These are phyloP conservation scores for Rhizopus delemar DNA, from an alignment of 371 early-diverging fungal species.

Conservation along the genomic window DNA sequence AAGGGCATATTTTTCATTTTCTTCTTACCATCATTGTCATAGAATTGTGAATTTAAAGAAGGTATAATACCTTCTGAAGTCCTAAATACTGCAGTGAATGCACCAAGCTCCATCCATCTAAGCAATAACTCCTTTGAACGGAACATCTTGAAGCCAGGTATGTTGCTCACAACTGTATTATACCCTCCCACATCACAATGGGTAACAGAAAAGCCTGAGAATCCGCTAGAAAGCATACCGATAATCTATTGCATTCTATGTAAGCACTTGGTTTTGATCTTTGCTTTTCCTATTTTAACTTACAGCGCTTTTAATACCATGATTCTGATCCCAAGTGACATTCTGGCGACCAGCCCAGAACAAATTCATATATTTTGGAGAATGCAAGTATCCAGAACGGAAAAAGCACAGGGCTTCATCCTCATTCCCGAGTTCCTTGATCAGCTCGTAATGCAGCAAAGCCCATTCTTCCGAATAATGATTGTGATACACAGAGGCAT, in stretches of 20 bases:
- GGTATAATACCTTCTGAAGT: conserved; percentile 54
- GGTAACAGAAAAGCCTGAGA: conserved; percentile 48
- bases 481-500: conserved; percentile 35
- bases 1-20: neutral
- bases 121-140: conserved; percentile 44
- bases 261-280: neutral
- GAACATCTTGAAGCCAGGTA: conserved; percentile 37
- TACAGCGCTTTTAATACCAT: conserved; percentile 53
- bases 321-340: conserved; percentile 44
- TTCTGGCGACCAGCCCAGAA: conserved; percentile 51
- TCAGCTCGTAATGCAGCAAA: conserved; percentile 26
- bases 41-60: conserved; percentile 54
- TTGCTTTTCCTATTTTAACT: conserved; percentile 4
- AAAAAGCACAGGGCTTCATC: conserved; percentile 34
- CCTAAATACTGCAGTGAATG: conserved; percentile 48
- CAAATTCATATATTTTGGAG: conserved; percentile 35
- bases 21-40: conserved; percentile 49
- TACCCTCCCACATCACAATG: conserved; percentile 58
- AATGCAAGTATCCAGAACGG: conserved; percentile 36
- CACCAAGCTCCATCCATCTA: conserved; percentile 60
- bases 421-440: conserved; percentile 29
- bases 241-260: conserved; percentile 14
- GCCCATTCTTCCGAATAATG: conserved; percentile 45
- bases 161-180: conserved; percentile 33
- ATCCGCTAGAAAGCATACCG: conserved; percentile 52